phyloP scores from a whole-genome alignment of 208 protist genomes.

The Histomonas meleagridis region DNA sequence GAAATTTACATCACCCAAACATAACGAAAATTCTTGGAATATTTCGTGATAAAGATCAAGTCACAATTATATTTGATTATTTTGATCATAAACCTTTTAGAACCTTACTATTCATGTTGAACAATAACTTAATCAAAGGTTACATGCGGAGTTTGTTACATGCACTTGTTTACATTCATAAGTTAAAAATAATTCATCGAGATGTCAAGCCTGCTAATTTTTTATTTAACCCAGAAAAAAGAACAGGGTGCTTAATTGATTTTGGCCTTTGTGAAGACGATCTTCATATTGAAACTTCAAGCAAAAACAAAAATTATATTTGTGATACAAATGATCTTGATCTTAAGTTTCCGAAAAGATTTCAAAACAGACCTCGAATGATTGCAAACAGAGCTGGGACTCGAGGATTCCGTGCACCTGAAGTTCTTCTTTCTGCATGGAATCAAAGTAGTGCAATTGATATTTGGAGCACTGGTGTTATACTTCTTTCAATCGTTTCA shows the following conservation, averaged over 20 bases:
- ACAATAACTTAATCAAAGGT: background rate
- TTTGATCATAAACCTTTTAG: background rate
- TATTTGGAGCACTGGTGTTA: constrained; percentile 39
- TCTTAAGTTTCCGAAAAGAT: background rate
- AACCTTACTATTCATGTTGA: background rate
- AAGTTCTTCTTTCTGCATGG: constrained; percentile 23
- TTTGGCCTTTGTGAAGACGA: constrained; percentile 13
- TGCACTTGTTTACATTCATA: background rate
- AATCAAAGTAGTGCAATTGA: constrained; percentile 35
- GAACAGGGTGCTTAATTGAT: background rate
- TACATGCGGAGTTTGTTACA: background rate
- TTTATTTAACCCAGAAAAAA: background rate
- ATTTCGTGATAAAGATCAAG: background rate
- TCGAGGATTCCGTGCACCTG: constrained; percentile 40
- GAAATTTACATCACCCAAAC: background rate
- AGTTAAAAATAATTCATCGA: background rate
- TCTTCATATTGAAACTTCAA: background rate
- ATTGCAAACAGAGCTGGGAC: constrained; percentile 37
- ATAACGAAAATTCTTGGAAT: background rate
- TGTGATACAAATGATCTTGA: background rate
- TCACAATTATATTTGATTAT: background rate
- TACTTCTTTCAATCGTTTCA: constrained; percentile 37
- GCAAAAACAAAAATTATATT: no score
- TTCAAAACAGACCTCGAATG: background rate
- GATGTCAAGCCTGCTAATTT: constrained; percentile 26